Conservation (phyloP, 2,329 filamentous ascomycete species). For the Aspergillaceae sp. region DNA sequence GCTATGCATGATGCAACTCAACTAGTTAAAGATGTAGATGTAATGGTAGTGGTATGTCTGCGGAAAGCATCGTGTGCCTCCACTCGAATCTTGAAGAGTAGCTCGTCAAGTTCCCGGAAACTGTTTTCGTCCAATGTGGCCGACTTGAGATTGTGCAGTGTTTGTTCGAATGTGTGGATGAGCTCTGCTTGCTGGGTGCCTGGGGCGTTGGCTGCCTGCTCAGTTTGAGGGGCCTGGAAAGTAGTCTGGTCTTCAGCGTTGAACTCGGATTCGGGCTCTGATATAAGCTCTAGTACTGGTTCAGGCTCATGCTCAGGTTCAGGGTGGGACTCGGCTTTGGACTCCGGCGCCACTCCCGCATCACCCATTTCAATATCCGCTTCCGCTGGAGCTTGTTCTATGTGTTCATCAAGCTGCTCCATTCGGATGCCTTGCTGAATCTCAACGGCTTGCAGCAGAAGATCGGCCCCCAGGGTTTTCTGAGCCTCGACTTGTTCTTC, state of each 20-base stretch:
- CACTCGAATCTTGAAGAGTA: slow-evolving; percentile 69
- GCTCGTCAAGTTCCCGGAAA: slow-evolving; percentile 64
- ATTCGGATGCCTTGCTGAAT: slow-evolving; percentile 9
- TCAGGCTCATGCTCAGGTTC: no score
- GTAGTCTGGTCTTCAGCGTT: slow-evolving; percentile 2
- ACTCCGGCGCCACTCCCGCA: background rate
- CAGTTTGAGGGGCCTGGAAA: slow-evolving; percentile 12
- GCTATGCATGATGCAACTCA: slow-evolving; percentile 4
- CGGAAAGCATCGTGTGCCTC: slow-evolving; percentile 63
- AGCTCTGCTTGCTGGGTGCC: slow-evolving; percentile 35
- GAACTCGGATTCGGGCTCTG: no score
- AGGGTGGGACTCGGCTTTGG: background rate
- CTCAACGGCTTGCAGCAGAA: slow-evolving; percentile 3
- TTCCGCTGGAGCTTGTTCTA: background rate
- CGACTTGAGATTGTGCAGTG: slow-evolving; percentile 52
- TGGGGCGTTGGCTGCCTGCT: background rate
- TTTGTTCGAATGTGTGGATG: slow-evolving; percentile 44
- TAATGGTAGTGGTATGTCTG: slow-evolving; percentile 28
- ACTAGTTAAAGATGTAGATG: slow-evolving; percentile 6
- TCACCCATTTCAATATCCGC: slow-evolving; percentile 6
- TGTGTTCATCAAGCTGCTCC: slow-evolving; percentile 6
- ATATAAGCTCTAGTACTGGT: no score
- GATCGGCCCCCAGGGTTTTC: no score
- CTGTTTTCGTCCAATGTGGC: slow-evolving; percentile 56
- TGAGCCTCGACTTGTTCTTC: background rate